These are phyloP conservation scores for Naganishia onofrii DNA, from an alignment of 768 basidiomycete species.

Conservation along the genomic window DNA sequence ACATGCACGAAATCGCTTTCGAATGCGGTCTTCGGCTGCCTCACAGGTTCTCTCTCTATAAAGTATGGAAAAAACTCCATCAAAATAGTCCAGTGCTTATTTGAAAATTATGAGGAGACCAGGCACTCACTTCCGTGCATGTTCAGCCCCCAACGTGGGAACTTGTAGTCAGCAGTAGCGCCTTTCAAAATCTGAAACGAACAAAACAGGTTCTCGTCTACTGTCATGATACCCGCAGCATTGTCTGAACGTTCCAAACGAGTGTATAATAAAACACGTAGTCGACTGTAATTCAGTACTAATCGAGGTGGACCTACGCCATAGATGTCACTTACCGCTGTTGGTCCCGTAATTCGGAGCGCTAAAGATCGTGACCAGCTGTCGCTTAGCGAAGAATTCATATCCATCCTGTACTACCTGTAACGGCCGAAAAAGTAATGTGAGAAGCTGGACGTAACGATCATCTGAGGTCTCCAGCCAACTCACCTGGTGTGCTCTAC, in stretches of 20 bases:
- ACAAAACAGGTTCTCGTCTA: conserved; percentile 93
- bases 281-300: too few species aligned
- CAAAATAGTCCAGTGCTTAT: background rate
- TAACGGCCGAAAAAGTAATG: background rate
- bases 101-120: background rate
- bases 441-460: conserved; percentile 4
- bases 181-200: conserved; percentile 82
- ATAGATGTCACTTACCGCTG: background rate
- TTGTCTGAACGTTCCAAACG: conserved; percentile 69
- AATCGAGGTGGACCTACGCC: too few species aligned
- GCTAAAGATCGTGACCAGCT: conserved; percentile 92
- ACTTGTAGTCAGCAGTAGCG: background rate
- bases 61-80: background rate
- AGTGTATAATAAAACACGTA: too few species aligned
- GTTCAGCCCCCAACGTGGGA: conserved; percentile 8
- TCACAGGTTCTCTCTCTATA: background rate
- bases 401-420: conserved; percentile 98
- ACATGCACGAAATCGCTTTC: too few species aligned
- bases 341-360: conserved; percentile 69
- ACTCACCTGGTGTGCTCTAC: conserved; percentile 87
- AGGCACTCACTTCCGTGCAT: conserved; percentile 17
- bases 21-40: background rate
- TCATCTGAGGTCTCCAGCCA: background rate
- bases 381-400: conserved; percentile 97
- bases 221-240: conserved; percentile 99